Evolutionary conservation across 1,284 basidiomycete species (phyloP), one percentile per base, ranked within the genome.

Genomic region (Ustilago vetiveriae): DNA sequence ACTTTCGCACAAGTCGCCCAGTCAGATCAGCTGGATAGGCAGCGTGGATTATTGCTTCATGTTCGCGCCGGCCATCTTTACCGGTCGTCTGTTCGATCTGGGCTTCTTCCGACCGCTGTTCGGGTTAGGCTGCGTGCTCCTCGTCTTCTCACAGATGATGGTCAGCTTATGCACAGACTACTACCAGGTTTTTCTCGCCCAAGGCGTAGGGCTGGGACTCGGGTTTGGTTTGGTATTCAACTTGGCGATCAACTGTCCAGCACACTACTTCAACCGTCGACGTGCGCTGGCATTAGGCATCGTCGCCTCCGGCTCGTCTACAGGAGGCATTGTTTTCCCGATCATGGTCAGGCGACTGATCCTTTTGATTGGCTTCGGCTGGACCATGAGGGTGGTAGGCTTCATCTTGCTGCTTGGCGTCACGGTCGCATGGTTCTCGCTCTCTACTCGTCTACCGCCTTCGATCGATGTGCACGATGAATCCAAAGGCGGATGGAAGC

Each of bases 251-350:
- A 35, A 35, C 33, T 35, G 33, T n/a, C 33, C 33, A 7, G 33
- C 33, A 10, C 57, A 64, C 35, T 70, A 75, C 58, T 76, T 71
- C 45, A 50, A 47, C 13, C 50, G 50, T 5, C 44, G 54, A 3
- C 42, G 71, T 6, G 56, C 42, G 4, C n/a, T 76, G n/a, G 73
- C 73, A 0, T 22, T 73, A 22, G 76, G 76, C 27, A 13, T 79
- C 17, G 52, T 63, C 14, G 72, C 77, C 3, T 62, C 60, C 2
- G 75, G 77, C 9, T 69, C 63, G n/a, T 64, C 63, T 1, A 62
- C 69, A 5, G 75, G 77, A 7, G 72, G 72, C 17, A 65, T 79
- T 57, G 32, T 77, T 43, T 77, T 73, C 27, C 74, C 77, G 11
- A 74, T 79, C 50, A 40, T 76, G 30, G 51, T 76, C 29, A 32